Evolutionary conservation across 2,329 filamentous ascomycete species (phyloP), one percentile per base, ranked within the genome.

Genomic region (Allantophomopsis lycopodina): DNA sequence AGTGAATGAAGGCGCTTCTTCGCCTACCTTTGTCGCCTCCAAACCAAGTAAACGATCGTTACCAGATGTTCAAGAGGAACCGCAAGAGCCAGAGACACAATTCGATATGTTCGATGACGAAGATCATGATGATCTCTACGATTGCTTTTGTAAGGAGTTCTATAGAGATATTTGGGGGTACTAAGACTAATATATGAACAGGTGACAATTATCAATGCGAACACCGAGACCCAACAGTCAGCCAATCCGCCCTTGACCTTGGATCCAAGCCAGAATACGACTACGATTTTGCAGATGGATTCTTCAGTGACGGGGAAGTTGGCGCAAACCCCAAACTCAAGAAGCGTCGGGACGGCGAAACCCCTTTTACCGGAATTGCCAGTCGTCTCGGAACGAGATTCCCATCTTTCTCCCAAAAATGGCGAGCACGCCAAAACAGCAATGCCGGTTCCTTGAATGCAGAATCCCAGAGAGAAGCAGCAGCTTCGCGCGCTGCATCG

Each of bases 11-110:
- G 60, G 61, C 53, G 60, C 59, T 45, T 77, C 66, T 43, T 79
- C 68, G 43, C 79, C 69, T 42, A 69, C 62, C 38, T 66, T 64
- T 43, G 60, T 61, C 32, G 63, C 60, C 40, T 62, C 60, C 21
- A 73, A 76, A 47, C 63, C 73, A 0, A 66, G 69, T 50, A 84
- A 84, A 60, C 70, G 74, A 44, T 71, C 69, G 39, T 66, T 95
- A 45, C 82, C 85, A 13, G 83, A 91, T 51, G 82, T 95, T 15
- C 74, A 87, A 52, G 88, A 95, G 58, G 87, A 94, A 52, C 78
- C 82, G 2, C 61, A 77, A 33, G 82, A 88, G 56, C 72, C 71
- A 40, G 82, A 82, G 16, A 73, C 78, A 20, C 68, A 70, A 39
- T 65, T 67, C 37, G 61, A 69, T 43, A 65, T 68, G 42, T 59